A percentile compares a stretch with the other conserved stretches of the same genome.
phyloP scores from a whole-genome alignment of 2,329 filamentous ascomycete species.

The Lasiodiplodia theobromae region DNA sequence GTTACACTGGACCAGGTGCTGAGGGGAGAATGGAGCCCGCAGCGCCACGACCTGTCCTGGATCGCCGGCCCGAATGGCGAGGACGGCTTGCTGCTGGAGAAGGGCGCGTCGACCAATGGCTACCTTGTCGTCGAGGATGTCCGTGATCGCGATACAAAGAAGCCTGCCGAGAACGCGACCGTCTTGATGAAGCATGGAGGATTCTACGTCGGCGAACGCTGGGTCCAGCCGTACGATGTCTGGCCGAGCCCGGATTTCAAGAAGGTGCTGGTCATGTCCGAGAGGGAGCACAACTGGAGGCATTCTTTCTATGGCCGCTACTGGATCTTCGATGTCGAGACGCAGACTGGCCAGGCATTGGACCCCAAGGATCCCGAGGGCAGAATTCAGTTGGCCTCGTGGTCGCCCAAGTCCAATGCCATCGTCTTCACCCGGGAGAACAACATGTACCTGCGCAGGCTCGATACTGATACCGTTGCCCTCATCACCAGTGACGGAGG shows the following conservation, averaged over 20 bases:
- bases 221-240: constrained; percentile 65
- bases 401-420: constrained; percentile 87
- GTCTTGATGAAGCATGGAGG: constrained; percentile 75
- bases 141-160: constrained; percentile 56
- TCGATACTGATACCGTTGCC: constrained; percentile 66
- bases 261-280: constrained; percentile 82
- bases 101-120: constrained; percentile 60
- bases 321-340: constrained; percentile 89
- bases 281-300: constrained; percentile 80
- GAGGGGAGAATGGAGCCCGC: constrained; percentile 69
- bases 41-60: constrained; percentile 74
- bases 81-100: constrained; percentile 85
- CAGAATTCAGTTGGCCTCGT: constrained; percentile 82
- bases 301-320: constrained; percentile 87
- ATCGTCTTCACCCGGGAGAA: constrained; percentile 91
- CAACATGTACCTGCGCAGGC: constrained; percentile 82
- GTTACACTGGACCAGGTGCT: constrained; percentile 77
- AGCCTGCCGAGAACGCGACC: constrained; percentile 60
- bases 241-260: constrained; percentile 84
- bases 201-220: constrained; percentile 67
- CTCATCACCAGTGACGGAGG: constrained; percentile 89
- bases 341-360: constrained; percentile 78
- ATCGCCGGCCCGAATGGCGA: constrained; percentile 75
- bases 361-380: constrained; percentile 71
- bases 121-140: constrained; percentile 91